phyloP scores from a whole-genome alignment of 2,329 filamentous ascomycete genomes.

The Calonectria multiphialidica region DNA sequence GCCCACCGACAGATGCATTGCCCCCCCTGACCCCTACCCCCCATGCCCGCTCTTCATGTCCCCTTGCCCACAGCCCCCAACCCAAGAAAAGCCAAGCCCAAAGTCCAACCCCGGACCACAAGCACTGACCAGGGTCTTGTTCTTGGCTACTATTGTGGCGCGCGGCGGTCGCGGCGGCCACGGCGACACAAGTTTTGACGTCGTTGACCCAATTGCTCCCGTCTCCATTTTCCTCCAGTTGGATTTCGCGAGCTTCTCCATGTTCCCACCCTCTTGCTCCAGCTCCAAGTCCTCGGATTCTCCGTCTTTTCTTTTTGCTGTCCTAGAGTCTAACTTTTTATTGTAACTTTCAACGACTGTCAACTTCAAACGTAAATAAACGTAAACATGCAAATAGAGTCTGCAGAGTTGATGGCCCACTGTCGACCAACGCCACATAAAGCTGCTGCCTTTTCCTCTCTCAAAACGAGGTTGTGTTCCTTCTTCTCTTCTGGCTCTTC shows the following conservation, averaged over 20 bases:
- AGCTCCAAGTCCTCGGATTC: constrained; percentile 8
- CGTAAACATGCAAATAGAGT: constrained; percentile 8
- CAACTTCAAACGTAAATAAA: constrained; percentile 12
- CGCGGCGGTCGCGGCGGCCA: constrained; percentile 17
- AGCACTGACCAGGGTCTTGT: not conserved
- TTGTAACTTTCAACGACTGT: constrained; percentile 9
- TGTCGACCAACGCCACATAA: constrained; percentile 5
- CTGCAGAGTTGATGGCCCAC: constrained; percentile 2
- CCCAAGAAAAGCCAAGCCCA: constrained; percentile 6
- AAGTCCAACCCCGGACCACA: constrained; percentile 5
- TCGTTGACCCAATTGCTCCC: constrained; percentile 9
- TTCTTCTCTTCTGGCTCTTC: not conserved
- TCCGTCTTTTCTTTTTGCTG: constrained; percentile 1
- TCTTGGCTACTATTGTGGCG: constrained; percentile 1
- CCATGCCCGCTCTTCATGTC: not conserved
- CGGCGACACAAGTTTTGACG: constrained; percentile 15
- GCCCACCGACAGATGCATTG: constrained; percentile 4
- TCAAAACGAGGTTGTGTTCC: not conserved
- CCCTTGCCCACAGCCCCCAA: constrained; percentile 13
- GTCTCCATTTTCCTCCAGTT: constrained; percentile 6
- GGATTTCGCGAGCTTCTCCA: not conserved
- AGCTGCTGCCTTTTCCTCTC: not conserved
- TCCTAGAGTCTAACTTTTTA: constrained; percentile 2
- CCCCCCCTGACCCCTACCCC: not conserved
- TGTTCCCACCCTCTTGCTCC: constrained; percentile 12